Evolutionary conservation across 441 rosid species (phyloP), one percentile per base, ranked within the genome.

Genomic region (Bocquillonia castaneifolia): DNA sequence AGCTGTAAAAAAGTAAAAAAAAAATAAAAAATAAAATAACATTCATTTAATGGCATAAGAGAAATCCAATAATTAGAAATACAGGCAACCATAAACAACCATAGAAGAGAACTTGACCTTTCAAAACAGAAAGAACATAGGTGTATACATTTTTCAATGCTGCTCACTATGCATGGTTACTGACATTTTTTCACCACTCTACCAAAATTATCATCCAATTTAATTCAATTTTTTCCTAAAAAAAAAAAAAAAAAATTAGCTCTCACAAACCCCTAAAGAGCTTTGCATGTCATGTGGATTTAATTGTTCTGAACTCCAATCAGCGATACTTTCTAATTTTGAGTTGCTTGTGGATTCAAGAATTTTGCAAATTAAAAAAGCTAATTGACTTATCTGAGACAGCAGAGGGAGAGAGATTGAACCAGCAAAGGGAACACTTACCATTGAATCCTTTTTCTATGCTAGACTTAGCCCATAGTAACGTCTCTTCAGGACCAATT

Each of bases 401-500:
- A 15, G 53, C 1, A 47, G 39, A 14, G 5, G 3, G 22, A 6
- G 15, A 57, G 18, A 3, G 9, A 15, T n/a, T 15, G 48, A 0
- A 1, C 15, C 42, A 5, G 6, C 12, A 22, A n/a, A 4, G 15
- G 29, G 50, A 48, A 52, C 3, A 61, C 67, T 66, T 76, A 82
- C 88, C 86, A 23, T 44, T 65, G 44, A 84, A 81, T 68, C 88
- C 88, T 68, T 74, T 86, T 61, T 78, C 77, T 40, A 79, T 66
- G 26, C 18, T 57, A 45, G 79, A 74, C 45, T 63, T 71, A 60
- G 76, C 80, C 81, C 80, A 82, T 10, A 54, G 32, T 2, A 56
- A 63, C 37, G 54, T 32, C 58, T 76, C 85, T 64, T 75, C 76
- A 9, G 71, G 70, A 59, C 86, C 85, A 40, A 76, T 23, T 63